phyloP scores from a whole-genome alignment of 1,139 yeast species.

The Meyerozyma smithsonii region DNA sequence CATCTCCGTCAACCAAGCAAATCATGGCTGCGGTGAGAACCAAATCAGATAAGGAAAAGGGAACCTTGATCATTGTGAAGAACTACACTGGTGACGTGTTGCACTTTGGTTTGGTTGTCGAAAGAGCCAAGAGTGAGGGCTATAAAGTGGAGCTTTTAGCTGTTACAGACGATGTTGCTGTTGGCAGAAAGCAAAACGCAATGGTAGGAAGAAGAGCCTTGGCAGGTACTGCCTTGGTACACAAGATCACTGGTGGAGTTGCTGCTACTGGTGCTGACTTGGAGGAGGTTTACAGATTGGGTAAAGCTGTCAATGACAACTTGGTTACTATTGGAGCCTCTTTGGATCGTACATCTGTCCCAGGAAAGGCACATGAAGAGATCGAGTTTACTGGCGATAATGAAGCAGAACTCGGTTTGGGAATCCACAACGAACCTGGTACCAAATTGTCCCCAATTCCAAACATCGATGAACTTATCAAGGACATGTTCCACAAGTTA shows the following conservation, averaged over 20 bases:
- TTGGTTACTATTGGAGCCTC: constrained; percentile 88
- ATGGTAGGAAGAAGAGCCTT: constrained; percentile 91
- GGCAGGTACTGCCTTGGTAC: constrained; percentile 86
- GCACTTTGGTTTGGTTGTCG: constrained; percentile 89
- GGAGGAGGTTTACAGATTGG: constrained; percentile 50
- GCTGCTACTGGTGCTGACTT: constrained; percentile 44
- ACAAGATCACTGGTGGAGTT: constrained; percentile 80
- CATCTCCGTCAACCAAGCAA: constrained; percentile 89
- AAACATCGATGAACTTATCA: constrained; percentile 50
- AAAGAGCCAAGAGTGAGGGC: constrained; percentile 77
- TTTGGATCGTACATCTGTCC: constrained; percentile 83
- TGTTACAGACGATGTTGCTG: constrained; percentile 91
- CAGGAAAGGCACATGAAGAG: constrained; percentile 62
- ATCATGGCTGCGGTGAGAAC: constrained; percentile 69
- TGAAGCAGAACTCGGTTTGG: constrained; percentile 89
- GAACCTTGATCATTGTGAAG: constrained; percentile 74
- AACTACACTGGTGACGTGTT: constrained; percentile 93
- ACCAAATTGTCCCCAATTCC: constrained; percentile 72
- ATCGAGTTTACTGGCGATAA: constrained; percentile 37
- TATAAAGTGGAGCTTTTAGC: constrained; percentile 63
- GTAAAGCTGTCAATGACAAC: constrained; percentile 55
- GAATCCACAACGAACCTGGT: constrained; percentile 95
- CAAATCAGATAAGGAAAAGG: constrained; percentile 50
- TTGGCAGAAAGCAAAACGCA: constrained; percentile 79
- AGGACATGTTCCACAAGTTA: constrained; percentile 49